Conservation (phyloP, 768 basidiomycete species). For the Mycena capillaripes region DNA sequence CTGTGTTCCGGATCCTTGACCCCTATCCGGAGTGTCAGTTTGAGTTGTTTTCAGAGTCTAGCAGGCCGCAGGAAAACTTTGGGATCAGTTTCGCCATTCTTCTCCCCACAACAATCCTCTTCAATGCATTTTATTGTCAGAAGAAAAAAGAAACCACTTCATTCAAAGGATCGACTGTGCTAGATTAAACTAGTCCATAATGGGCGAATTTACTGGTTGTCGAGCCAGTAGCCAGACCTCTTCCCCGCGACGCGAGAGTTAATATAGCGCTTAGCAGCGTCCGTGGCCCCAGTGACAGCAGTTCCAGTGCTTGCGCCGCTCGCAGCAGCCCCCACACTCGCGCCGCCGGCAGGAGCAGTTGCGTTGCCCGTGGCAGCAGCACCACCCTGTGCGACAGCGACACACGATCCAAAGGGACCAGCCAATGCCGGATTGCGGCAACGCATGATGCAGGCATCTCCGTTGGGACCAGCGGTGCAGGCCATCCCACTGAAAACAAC, state of each 20-base stretch:
- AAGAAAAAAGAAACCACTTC: slow-evolving; percentile 21
- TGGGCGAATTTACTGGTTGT: slow-evolving; percentile 30
- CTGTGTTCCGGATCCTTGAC: too few species aligned
- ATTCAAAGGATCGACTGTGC: slow-evolving; percentile 16
- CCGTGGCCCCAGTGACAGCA: background rate
- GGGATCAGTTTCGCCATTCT: too few species aligned
- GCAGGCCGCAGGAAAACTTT: too few species aligned
- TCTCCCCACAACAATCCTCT: background rate
- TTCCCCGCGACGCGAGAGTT: slow-evolving; percentile 34
- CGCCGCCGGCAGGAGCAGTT: background rate
- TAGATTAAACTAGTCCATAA: background rate
- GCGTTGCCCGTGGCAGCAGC: background rate
- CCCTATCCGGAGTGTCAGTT: too few species aligned
- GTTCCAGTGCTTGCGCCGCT: background rate
- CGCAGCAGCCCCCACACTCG: background rate
- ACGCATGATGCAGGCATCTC: slow-evolving; percentile 36
- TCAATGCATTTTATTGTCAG: too few species aligned
- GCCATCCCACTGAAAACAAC: slow-evolving; percentile 18
- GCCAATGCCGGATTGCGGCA: slow-evolving; percentile 29
- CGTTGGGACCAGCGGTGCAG: slow-evolving; percentile 35
- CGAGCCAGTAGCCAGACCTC: slow-evolving; percentile 34
- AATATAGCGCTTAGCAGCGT: slow-evolving; percentile 24
- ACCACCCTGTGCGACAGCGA: slow-evolving; percentile 19
- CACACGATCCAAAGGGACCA: slow-evolving; percentile 33
- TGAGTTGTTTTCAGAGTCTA: too few species aligned